Evolutionary conservation across 331 rosid species (phyloP), one percentile per base, ranked within the genome.

Genomic region (Stylosanthes scabra): DNA sequence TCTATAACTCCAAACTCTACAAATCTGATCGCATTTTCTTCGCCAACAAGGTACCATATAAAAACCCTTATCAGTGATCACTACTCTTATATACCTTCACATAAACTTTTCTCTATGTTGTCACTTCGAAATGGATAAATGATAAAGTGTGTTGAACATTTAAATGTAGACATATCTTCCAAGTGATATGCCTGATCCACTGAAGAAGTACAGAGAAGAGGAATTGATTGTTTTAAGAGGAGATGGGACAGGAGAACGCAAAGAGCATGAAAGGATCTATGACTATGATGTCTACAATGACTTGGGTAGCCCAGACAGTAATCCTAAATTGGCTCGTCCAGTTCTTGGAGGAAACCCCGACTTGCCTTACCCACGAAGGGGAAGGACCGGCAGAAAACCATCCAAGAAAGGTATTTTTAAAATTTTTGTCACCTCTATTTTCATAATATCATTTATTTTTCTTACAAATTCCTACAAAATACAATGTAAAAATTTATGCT

Each of bases 331-430:
- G 56, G 73, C 75, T 5, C 88, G 88, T 20, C 85, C 78, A 5
- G n/a, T 52, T 15, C 83, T 81, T 4, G 85, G 88, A 70, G 85
- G 88, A 37, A 70, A 78, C 28, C 73, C 41, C 54, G 29, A 15
- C 6, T 39, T 42, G 42, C 90, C 90, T 16, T 86, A 86, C 58
- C 90, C 90, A 71, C 90, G 90, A 0, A 65, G 87, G 55, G 90
- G 78, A 67, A 83, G 87, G 80, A 83, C 84, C 1, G 85, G 90
- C 11, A 75, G 90, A 68, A 41, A 78, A 13, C 54, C 81, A 11
- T 40, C 82, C 3, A 78, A 12, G 16, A 74, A 58, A 72, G 90
- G 90, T 85, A 31, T 31, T 55, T 10, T 39, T 13, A 34, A 10
- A 61, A 10, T 39, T 13, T 7, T 12, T 4, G 45, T 10, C 11